Percentiles rank a stretch among this genome's conserved stretches.
phyloP scores from a whole-genome alignment of 306 rosid species.

The Gastrolobium bilobum region DNA sequence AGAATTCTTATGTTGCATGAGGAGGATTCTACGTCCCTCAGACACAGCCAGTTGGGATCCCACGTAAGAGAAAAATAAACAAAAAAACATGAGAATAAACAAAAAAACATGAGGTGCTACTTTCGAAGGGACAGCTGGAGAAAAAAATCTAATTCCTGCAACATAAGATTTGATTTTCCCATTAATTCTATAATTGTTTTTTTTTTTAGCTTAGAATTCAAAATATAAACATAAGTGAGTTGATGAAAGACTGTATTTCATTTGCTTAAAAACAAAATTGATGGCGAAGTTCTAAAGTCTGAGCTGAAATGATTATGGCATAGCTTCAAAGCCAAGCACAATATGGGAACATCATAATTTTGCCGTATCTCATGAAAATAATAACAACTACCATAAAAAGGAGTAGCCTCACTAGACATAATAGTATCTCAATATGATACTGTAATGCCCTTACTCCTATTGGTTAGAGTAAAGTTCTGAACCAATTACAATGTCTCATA shows the following conservation, averaged over 20 bases:
- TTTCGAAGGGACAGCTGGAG: too few species aligned
- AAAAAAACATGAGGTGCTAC: too few species aligned
- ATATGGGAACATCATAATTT: constrained; percentile 24
- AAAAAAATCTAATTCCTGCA: too few species aligned
- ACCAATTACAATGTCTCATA: constrained; percentile 26
- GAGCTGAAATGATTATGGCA: constrained; percentile 43
- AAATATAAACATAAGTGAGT: too few species aligned
- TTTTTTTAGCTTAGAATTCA: too few species aligned
- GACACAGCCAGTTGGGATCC: too few species aligned
- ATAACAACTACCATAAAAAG: constrained; percentile 35
- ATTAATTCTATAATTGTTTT: too few species aligned
- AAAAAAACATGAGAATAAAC: too few species aligned
- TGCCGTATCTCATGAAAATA: constrained; percentile 21
- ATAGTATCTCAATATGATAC: constrained; percentile 6
- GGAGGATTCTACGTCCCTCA: too few species aligned
- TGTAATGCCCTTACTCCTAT: background rate
- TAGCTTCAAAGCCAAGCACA: constrained; percentile 75
- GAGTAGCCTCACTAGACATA: constrained; percentile 42
- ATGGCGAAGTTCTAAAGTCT: constrained; percentile 4
- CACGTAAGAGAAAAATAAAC: too few species aligned
- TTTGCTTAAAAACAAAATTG: background rate
- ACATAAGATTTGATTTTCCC: too few species aligned
- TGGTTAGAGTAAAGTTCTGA: background rate
- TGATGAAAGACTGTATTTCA: background rate
- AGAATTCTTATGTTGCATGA: too few species aligned